Evolutionary conservation across 306 rosid species (phyloP).

Genomic region (Acacia crassicarpa): DNA sequence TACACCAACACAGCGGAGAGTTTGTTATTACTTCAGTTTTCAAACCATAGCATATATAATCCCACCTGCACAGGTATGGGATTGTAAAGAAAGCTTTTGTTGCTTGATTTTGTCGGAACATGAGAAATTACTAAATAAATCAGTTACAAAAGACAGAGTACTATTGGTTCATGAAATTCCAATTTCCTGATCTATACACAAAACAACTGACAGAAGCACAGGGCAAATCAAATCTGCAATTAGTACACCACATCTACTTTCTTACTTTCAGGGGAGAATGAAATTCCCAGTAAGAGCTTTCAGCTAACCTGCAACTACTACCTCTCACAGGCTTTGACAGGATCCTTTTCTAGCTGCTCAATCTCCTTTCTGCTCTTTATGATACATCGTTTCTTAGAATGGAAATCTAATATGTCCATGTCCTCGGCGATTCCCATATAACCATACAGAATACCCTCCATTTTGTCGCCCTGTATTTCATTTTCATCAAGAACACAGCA

Average conservation of each 20-base stretch:
- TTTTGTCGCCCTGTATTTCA: conserved; percentile 30
- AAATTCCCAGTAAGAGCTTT: conserved; percentile 23
- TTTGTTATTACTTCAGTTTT: neutral
- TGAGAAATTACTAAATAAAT: conserved; percentile 21
- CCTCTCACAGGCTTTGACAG: conserved; percentile 60
- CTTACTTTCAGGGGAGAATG: neutral
- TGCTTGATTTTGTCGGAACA: neutral
- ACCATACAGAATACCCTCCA: conserved; percentile 71
- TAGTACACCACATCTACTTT: conserved; percentile 1
- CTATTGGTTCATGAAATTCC: conserved; percentile 21
- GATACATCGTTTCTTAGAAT: conserved; percentile 53
- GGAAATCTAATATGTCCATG: conserved; percentile 71
- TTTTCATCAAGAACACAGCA: conserved; percentile 19
- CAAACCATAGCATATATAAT: neutral
- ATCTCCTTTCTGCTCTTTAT: conserved; percentile 91
- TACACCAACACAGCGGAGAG: neutral
- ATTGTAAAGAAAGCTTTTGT: neutral
- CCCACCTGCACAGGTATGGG: neutral
- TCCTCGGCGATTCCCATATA: conserved; percentile 84
- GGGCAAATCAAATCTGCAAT: conserved; percentile 23
- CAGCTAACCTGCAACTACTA: conserved; percentile 26
- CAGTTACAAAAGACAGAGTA: conserved; percentile 26
- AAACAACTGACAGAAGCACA: conserved; percentile 14
- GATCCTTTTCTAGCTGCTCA: conserved; percentile 74
- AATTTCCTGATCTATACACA: conserved; percentile 31